A percentile compares a stretch with the other conserved stretches of the same genome.
Evolutionary conservation across 2,329 filamentous ascomycete genomes (phyloP).

Genomic region (Aspergillus viridinutans): DNA sequence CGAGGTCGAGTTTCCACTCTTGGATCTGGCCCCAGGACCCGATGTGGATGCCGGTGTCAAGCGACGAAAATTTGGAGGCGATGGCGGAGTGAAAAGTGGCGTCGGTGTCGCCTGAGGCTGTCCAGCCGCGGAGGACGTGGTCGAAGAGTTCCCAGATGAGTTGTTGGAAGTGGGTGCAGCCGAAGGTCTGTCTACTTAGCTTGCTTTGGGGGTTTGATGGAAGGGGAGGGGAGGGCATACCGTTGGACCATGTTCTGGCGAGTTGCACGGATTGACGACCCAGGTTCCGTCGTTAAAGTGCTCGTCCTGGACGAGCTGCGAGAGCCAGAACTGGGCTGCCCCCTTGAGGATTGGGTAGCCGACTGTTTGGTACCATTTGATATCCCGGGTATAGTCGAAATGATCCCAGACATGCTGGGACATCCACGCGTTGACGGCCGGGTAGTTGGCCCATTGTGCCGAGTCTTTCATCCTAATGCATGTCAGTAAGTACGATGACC

Average conservation of each 20-base stretch:
- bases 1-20: slow-evolving; percentile 49
- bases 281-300: slow-evolving; percentile 50
- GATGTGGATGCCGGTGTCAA: slow-evolving; percentile 34
- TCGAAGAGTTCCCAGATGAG: slow-evolving; percentile 39
- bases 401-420: slow-evolving; percentile 57
- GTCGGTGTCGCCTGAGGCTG: slow-evolving; percentile 28
- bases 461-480: slow-evolving; percentile 39
- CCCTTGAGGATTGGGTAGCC: slow-evolving; percentile 55
- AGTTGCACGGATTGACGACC: slow-evolving; percentile 57
- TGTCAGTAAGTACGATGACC: no score
- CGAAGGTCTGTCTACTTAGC: slow-evolving; percentile 14
- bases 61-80: slow-evolving; percentile 1
- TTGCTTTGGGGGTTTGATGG: no score
- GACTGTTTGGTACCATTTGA: slow-evolving; percentile 40
- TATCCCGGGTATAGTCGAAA: slow-evolving; percentile 51
- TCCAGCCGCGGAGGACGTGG: slow-evolving; percentile 31
- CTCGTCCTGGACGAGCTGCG: slow-evolving; percentile 48
- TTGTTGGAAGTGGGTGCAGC: slow-evolving; percentile 24
- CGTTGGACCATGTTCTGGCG: slow-evolving; percentile 54
- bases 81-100: slow-evolving; percentile 6
- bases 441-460: slow-evolving; percentile 35
- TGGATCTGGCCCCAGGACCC: slow-evolving; percentile 43
- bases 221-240: neutral
- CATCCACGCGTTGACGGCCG: slow-evolving; percentile 52
- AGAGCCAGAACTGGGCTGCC: slow-evolving; percentile 54